These are phyloP conservation scores for Salvia hispanica DNA, from an alignment of 257 asterid genomes.

Conservation along the genomic window DNA sequence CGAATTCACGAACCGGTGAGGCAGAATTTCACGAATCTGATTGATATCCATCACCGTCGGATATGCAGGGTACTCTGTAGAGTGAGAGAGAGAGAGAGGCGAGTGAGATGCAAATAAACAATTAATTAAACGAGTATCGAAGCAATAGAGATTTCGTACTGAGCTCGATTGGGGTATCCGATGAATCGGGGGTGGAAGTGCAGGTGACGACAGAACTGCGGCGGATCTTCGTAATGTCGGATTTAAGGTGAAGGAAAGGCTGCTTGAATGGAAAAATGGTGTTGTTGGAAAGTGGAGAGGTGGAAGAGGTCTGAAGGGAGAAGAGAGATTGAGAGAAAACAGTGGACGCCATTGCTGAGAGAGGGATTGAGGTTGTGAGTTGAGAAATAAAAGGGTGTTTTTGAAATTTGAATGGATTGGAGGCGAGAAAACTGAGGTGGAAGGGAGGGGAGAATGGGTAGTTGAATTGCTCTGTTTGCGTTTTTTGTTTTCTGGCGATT, in stretches of 20 bases:
- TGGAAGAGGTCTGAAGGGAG: constrained; percentile 47
- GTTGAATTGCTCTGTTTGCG: not conserved
- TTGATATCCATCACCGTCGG: constrained; percentile 83
- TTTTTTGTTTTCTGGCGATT: not conserved
- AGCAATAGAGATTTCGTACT: constrained; percentile 46
- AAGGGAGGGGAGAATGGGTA: not conserved
- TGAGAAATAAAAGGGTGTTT: constrained; percentile 2
- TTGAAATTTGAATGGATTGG: constrained; percentile 14
- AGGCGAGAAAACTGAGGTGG: constrained; percentile 23
- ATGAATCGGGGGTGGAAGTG: constrained; percentile 41
- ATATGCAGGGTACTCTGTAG: constrained; percentile 67
- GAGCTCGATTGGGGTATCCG: constrained; percentile 78
- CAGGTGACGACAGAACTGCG: constrained; percentile 38
- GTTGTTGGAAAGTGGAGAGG: constrained; percentile 34
- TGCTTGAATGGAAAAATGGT: constrained; percentile 39
- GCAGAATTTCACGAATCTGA: constrained; percentile 83
- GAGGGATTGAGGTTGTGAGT: constrained; percentile 15
- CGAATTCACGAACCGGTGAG: constrained; percentile 65
- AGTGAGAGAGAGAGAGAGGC: constrained; percentile 13
- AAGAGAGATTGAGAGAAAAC: constrained; percentile 55
- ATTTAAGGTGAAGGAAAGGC: constrained; percentile 39
- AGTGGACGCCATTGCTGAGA: constrained; percentile 66
- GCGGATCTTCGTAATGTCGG: constrained; percentile 40
- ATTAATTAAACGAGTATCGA: not conserved
- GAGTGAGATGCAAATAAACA: not conserved